Evolutionary conservation across 495 filamentous ascomycete species (phyloP).

Genomic region (Lindgomyces ingoldianus): DNA sequence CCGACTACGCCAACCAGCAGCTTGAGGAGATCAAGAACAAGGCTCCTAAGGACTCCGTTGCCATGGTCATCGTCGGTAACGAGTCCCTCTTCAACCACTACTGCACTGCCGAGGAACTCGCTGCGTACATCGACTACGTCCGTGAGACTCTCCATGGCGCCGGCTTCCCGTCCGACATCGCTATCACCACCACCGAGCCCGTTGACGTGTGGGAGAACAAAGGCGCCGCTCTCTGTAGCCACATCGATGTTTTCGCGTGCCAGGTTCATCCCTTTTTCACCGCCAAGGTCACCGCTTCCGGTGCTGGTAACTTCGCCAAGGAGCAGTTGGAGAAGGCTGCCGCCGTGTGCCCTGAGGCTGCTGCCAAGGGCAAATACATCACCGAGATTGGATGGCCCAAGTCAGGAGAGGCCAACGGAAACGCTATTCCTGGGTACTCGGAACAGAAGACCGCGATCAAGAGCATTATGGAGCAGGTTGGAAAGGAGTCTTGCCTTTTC

Average conservation of each 20-base stretch:
- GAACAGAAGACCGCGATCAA: conserved; percentile 74
- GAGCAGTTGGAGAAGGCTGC: conserved; percentile 66
- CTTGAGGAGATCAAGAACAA: conserved; percentile 63
- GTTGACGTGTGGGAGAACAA: conserved; percentile 66
- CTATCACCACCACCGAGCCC: conserved; percentile 83
- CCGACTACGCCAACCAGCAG: conserved; percentile 56
- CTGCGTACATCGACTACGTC: conserved; percentile 61
- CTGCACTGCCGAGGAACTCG: conserved; percentile 62
- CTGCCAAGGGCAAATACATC: conserved; percentile 62
- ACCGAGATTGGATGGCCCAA: conserved; percentile 93
- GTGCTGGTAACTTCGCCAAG: conserved; percentile 73
- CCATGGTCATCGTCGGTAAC: conserved; percentile 84
- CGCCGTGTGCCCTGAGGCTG: conserved; percentile 58
- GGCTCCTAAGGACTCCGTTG: conserved; percentile 58
- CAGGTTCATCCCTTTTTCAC: conserved; percentile 98
- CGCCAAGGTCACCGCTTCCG: conserved; percentile 55
- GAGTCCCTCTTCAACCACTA: conserved; percentile 77
- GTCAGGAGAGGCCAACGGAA: conserved; percentile 66
- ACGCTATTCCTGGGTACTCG: conserved; percentile 62
- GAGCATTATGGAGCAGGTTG: conserved; percentile 60
- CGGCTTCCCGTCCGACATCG: conserved; percentile 72
- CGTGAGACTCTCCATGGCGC: conserved; percentile 49
- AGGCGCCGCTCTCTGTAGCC: conserved; percentile 62
- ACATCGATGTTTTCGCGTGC: conserved; percentile 73
- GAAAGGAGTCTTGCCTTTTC: conserved; percentile 70